These are phyloP conservation scores for Neurospora sp. DNA, from an alignment of 495 filamentous ascomycete species.

Conservation along the genomic window DNA sequence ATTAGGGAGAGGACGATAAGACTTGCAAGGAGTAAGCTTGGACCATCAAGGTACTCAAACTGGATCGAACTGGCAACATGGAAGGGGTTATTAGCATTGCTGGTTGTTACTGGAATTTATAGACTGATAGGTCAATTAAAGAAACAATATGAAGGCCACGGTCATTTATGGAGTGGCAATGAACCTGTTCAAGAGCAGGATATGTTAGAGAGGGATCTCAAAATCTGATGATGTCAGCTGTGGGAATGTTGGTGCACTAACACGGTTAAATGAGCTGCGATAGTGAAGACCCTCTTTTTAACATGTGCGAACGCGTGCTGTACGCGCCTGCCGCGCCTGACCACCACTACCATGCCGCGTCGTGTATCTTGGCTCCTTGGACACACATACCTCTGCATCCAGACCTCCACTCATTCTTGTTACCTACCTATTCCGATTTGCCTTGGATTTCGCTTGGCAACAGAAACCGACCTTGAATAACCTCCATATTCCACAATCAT, in stretches of 20 bases:
- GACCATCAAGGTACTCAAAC: neutral
- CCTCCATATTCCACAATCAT: neutral
- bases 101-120: neutral
- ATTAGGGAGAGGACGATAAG: neutral
- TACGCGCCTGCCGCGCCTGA: neutral
- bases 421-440: neutral
- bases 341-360: neutral
- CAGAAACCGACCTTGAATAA: neutral
- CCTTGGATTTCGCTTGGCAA: neutral
- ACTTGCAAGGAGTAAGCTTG: neutral
- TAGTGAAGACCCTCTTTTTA: neutral
- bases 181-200: neutral
- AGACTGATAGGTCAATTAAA: neutral
- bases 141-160: neutral
- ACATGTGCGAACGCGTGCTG: neutral
- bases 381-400: neutral
- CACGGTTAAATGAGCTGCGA: neutral
- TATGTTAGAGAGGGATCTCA: neutral
- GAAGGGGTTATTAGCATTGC: neutral
- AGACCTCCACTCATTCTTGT: neutral
- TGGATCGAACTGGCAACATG: neutral
- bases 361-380: neutral
- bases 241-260: neutral
- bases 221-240: neutral
- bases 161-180: neutral